A percentile compares a stretch with the other conserved stretches of the same genome.
phyloP scores from a whole-genome alignment of 1,139 yeast genomes.

The Chernovozyma aurita region DNA sequence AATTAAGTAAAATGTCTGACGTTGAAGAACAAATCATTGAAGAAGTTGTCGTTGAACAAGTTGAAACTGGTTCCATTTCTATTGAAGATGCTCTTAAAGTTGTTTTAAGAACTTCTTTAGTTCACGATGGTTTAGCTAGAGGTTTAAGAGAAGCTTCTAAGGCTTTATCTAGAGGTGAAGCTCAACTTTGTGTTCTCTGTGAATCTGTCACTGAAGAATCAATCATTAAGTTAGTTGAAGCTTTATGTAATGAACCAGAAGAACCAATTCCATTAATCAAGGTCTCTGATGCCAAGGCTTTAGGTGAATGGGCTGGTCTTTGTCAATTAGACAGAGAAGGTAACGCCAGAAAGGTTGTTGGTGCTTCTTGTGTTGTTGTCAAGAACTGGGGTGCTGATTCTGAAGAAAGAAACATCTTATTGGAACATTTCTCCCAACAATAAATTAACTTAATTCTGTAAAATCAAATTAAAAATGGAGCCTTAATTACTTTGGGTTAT shows the following conservation, averaged over 20 bases:
- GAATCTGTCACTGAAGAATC: constrained; percentile 98
- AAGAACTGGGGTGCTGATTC: constrained; percentile 99
- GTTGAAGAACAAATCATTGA: constrained; percentile 82
- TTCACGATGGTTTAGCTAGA: constrained; percentile 99
- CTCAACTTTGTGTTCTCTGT: constrained; percentile 95
- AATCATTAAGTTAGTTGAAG: constrained; percentile 97
- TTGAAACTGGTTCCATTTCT: constrained; percentile 83
- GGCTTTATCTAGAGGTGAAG: constrained; percentile 97
- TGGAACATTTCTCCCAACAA: constrained; percentile 95
- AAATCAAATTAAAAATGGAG: neutral
- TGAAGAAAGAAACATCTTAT: constrained; percentile 94
- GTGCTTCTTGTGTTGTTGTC: constrained; percentile 99
- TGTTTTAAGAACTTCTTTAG: constrained; percentile 96
- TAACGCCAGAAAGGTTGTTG: constrained; percentile 99
- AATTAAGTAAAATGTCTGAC: constrained; percentile 66
- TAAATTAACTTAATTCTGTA: constrained; percentile 25
- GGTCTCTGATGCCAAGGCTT: constrained; percentile 99
- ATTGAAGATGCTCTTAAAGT: constrained; percentile 98
- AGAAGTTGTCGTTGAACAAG: constrained; percentile 81
- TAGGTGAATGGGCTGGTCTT: constrained; percentile 99
- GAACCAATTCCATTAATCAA: constrained; percentile 96
- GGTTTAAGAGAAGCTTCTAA: constrained; percentile 99
- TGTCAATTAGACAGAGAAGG: constrained; percentile 99
- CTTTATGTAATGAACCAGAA: constrained; percentile 97
- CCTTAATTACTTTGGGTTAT: neutral